These are phyloP conservation scores for Botryotinia calthae DNA, from an alignment of 2,329 filamentous ascomycete genomes.

Conservation along the genomic window DNA sequence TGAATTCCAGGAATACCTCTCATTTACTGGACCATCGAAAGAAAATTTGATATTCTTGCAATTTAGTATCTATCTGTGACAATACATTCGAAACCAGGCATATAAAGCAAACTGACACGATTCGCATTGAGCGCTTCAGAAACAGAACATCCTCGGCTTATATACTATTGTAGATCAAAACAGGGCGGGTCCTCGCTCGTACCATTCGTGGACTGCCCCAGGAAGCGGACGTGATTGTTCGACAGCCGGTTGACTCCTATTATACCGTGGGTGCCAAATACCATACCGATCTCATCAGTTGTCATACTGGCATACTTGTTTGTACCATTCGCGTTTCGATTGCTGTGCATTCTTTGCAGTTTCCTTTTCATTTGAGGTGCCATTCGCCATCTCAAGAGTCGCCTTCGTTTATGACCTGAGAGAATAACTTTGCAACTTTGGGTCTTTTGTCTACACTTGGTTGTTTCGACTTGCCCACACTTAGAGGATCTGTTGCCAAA, in stretches of 20 bases:
- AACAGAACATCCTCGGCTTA: conserved; percentile 15
- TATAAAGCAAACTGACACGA: not conserved
- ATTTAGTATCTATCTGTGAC: not conserved
- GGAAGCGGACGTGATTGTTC: conserved; percentile 15
- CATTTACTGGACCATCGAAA: not conserved
- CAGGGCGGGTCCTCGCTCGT: conserved; percentile 19
- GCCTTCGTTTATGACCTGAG: conserved; percentile 7
- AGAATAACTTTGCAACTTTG: not conserved
- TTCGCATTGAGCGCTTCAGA: conserved; percentile 10
- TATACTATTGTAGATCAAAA: conserved; percentile 15
- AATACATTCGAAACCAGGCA: not conserved
- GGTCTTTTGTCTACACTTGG: conserved; percentile 8
- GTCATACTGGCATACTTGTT: conserved; percentile 9
- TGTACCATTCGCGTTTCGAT: conserved; percentile 2
- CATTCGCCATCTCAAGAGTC: conserved; percentile 7
- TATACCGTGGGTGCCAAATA: conserved; percentile 2
- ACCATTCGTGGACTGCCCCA: conserved; percentile 18
- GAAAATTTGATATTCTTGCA: not conserved
- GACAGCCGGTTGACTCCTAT: conserved; percentile 15
- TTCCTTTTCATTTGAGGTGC: not conserved
- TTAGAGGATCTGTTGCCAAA: conserved; percentile 13
- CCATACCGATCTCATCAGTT: not conserved
- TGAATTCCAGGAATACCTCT: not conserved
- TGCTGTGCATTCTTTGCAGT: conserved; percentile 12
- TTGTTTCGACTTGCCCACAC: conserved; percentile 18